These are phyloP conservation scores for Penicillium digitatum DNA, from an alignment of 2,329 filamentous ascomycete genomes.

Conservation along the genomic window DNA sequence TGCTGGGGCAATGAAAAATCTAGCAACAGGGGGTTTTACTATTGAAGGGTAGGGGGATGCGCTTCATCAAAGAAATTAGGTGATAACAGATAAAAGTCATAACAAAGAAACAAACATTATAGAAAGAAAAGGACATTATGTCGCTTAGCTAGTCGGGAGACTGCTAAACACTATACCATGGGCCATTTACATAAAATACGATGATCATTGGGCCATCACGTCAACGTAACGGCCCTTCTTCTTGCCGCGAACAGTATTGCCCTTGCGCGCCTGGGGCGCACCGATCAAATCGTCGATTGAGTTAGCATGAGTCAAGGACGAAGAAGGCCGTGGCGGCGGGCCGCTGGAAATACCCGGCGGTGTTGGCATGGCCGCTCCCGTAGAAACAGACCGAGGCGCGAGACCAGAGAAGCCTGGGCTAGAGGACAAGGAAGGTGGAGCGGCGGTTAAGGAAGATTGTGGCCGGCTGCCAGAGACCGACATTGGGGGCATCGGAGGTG, in stretches of 20 bases:
- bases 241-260: slow-evolving; percentile 59
- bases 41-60: slow-evolving; percentile 1
- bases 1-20: slow-evolving; percentile 17
- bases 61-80: slow-evolving; percentile 8
- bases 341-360: slow-evolving; percentile 38
- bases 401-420: slow-evolving; percentile 33
- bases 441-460: slow-evolving; percentile 31
- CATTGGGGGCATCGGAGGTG: slow-evolving; percentile 16
- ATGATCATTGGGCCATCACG: slow-evolving; percentile 71
- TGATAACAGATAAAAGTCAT: slow-evolving; percentile 7
- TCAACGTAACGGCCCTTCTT: slow-evolving; percentile 92
- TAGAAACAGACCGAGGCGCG: slow-evolving; percentile 38
- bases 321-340: slow-evolving; percentile 61
- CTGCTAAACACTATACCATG: neutral
- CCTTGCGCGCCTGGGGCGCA: slow-evolving; percentile 66
- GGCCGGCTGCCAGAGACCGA: slow-evolving; percentile 27
- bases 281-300: slow-evolving; percentile 91
- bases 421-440: slow-evolving; percentile 23
- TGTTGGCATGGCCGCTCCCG: slow-evolving; percentile 33
- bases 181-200: neutral
- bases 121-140: slow-evolving; percentile 22
- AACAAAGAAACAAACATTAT: slow-evolving; percentile 18
- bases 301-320: slow-evolving; percentile 84
- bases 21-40: slow-evolving; percentile 15
- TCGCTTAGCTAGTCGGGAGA: slow-evolving; percentile 4